Evolutionary conservation across 768 basidiomycete genomes (phyloP), one percentile per base, ranked within the genome.

Genomic region (Hygrocybe punicea): DNA sequence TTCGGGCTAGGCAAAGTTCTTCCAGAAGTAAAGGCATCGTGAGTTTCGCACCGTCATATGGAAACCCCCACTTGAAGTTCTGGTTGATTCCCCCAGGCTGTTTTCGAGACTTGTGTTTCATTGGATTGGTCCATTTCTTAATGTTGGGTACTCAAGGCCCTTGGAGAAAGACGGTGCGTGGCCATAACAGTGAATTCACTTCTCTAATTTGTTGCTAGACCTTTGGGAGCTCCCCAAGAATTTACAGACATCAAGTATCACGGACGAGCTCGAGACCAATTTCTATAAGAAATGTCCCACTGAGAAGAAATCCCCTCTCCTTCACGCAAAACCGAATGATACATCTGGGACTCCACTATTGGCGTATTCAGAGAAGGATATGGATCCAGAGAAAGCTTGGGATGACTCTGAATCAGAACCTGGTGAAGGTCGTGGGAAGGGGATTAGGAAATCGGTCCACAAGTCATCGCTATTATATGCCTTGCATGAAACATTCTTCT

Each of bases 131-230:
- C 75, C 83, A 1, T 77, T 86, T 58, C 71, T 85, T 4, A 69
- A 72, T 29, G 83, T 85, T 13, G 84, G 84, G 2, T 86, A 79
- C 62, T 78, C 82, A 10, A 72, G 84, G 50, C 84, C 84, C 0
- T 61, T 84, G 9, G 72, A 82, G 69, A 75, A 78, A 63, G 83
- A 85, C 45, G 84, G 84, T 81, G 36, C 14, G 71, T 63, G 35
- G 29, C 16, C 17, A 23, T 53, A n/a, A 3, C 29, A 9, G 16
- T 24, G 25, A 14, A 25, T 35, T 7, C 9, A 4, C 16, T 9
- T 25, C 6, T 9, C 6, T 21, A 13, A 56, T 19, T 36, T 10
- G 25, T 56, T n/a, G 39, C 24, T 51, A 85, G 84, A 85, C 63
- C 66, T 85, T 39, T 84, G 82, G 81, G 66, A 75, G 47, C 73